Percentiles rank a stretch among this genome's conserved stretches.
Evolutionary conservation across 108 stramenopile species (phyloP).

Genomic region (Skeletonema costatum): DNA sequence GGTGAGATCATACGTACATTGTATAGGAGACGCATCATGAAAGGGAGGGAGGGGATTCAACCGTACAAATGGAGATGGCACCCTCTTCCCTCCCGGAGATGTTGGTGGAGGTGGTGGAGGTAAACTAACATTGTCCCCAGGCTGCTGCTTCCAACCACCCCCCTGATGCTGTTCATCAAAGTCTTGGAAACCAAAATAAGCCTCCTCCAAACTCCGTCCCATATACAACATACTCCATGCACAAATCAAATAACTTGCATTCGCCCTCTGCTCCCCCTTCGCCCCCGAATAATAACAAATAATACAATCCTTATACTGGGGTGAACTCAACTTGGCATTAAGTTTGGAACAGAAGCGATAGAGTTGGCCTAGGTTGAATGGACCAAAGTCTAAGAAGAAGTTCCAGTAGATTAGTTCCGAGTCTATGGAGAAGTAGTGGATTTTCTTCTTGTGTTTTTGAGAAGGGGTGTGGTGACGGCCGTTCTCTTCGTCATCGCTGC

Average conservation of each 20-base stretch:
- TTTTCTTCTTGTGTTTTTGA: not conserved
- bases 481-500: not conserved
- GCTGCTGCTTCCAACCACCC: not conserved
- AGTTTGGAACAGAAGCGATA: constrained; percentile 92
- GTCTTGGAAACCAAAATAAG: constrained; percentile 52
- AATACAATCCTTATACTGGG: constrained; percentile 38
- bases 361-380: constrained; percentile 94
- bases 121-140: not conserved
- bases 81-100: constrained; percentile 5
- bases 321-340: constrained; percentile 63
- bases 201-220: constrained; percentile 77
- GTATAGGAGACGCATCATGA: constrained; percentile 97
- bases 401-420: constrained; percentile 96
- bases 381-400: constrained; percentile 99
- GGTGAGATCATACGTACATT: constrained; percentile 93
- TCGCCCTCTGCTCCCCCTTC: constrained; percentile 84
- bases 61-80: constrained; percentile 28
- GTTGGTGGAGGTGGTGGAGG: constrained; percentile 30
- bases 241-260: constrained; percentile 89
- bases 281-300: constrained; percentile 86
- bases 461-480: not conserved
- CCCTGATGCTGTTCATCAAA: not conserved
- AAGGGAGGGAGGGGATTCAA: constrained; percentile 88
- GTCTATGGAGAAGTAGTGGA: constrained; percentile 92
- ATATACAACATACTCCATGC: constrained; percentile 93